phyloP scores from a whole-genome alignment of 2,329 filamentous ascomycete genomes.

The Fusarium concolor region DNA sequence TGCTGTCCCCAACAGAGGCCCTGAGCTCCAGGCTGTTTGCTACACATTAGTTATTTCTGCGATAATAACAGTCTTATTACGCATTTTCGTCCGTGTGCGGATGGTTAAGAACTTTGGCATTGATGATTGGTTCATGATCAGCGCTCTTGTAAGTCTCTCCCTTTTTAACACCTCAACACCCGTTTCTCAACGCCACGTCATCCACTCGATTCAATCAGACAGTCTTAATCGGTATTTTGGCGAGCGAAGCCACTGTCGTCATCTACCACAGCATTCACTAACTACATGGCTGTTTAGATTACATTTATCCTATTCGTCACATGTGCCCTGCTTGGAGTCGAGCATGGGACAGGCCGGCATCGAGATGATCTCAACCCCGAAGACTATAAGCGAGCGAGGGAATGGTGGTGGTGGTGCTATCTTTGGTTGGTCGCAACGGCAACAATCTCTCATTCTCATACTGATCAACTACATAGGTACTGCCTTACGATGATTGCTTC shows the following conservation, averaged over 20 bases:
- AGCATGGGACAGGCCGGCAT: slow-evolving; percentile 57
- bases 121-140: slow-evolving; percentile 55
- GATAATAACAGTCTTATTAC: slow-evolving; percentile 45
- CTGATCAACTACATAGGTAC: slow-evolving; percentile 41
- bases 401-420: slow-evolving; percentile 56
- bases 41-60: slow-evolving; percentile 47
- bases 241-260: not conserved
- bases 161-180: not conserved
- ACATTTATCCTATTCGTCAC: slow-evolving; percentile 53
- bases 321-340: slow-evolving; percentile 52
- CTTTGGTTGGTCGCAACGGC: slow-evolving; percentile 29
- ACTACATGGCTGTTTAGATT: slow-evolving; percentile 35
- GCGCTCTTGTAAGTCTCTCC: slow-evolving; percentile 47
- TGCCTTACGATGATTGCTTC: slow-evolving; percentile 52
- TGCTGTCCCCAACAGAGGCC: slow-evolving; percentile 49
- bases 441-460: too few relatives aligned
- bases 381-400: slow-evolving; percentile 49
- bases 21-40: slow-evolving; percentile 50
- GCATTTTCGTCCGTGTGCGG: slow-evolving; percentile 50
- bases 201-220: not conserved
- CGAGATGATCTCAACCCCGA: slow-evolving; percentile 45
- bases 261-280: not conserved
- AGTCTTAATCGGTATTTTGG: not conserved
- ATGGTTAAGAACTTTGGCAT: slow-evolving; percentile 54
- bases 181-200: not conserved